Evolutionary conservation across 73 alveolate genomes (phyloP), one percentile per base, ranked within the genome.

Genomic region (Paramecium sexaurelia): DNA sequence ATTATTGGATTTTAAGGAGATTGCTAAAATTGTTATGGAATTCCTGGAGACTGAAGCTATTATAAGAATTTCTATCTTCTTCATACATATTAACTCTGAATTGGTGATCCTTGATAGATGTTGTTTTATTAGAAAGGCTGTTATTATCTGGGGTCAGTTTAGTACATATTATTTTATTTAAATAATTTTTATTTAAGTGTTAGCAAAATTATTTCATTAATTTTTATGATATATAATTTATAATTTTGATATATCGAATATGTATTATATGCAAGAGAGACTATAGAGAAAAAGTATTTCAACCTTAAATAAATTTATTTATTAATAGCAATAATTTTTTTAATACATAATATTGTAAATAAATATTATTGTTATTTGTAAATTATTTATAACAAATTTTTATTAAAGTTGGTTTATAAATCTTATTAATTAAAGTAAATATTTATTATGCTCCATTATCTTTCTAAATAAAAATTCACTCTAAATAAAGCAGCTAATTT

Each of bases 181-280:
- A 61, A 61, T 61, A 61, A 61, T 61, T 61, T 61, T 61, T 61
- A 61, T 61, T 61, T 61, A 61, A 11, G 83, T 61, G 7, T 61
- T 61, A 22, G 43, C 1, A 29, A n/a, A 29, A 15, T 32, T 61
- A 29, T 29, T 27, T 26, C 45, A 29, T 61, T 29, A 29, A 61
- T 32, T 61, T 47, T n/a, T n/a, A n/a, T n/a, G n/a, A n/a, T n/a
- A n/a, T n/a, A n/a, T n/a, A n/a, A n/a, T n/a, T n/a, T n/a, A n/a
- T n/a, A n/a, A n/a, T n/a, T n/a, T n/a, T n/a, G n/a, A n/a, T n/a
- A n/a, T n/a, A n/a, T n/a, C n/a, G n/a, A n/a, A n/a, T n/a, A n/a
- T n/a, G n/a, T n/a, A n/a, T n/a, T n/a, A n/a, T n/a, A n/a, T n/a
- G n/a, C n/a, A n/a, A n/a, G n/a, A n/a, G n/a, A n/a, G n/a, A n/a